A percentile compares a stretch with the other conserved stretches of the same genome.
These are phyloP conservation scores for Plectosphaerella plurivora DNA, from an alignment of 2,329 filamentous ascomycete species.

Conservation along the genomic window DNA sequence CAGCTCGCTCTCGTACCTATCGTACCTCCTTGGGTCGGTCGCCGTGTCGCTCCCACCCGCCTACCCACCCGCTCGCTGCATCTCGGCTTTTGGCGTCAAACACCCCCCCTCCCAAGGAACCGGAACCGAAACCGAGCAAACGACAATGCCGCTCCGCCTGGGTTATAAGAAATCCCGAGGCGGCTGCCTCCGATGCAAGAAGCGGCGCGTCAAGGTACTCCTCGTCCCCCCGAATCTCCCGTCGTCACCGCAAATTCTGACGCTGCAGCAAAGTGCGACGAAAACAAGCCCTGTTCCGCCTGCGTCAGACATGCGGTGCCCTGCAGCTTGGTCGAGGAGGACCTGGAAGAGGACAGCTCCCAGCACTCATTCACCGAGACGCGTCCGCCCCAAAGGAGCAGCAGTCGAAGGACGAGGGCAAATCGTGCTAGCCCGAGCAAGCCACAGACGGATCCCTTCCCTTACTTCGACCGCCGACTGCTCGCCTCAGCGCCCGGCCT, in stretches of 20 bases:
- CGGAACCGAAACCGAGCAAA: too few species aligned
- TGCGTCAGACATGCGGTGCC: slow-evolving; percentile 28
- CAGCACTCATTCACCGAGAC: not conserved
- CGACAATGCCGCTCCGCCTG: slow-evolving; percentile 18
- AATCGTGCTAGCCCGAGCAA: not conserved
- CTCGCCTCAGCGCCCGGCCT: slow-evolving; percentile 10
- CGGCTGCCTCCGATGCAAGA: slow-evolving; percentile 29
- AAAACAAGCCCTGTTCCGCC: slow-evolving; percentile 29
- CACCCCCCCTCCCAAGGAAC: too few species aligned
- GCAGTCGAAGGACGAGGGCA: not conserved
- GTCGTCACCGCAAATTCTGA: not conserved
- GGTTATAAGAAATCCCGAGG: slow-evolving; percentile 30
- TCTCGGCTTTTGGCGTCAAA: too few species aligned
- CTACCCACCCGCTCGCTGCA: too few species aligned
- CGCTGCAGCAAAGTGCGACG: slow-evolving; percentile 27
- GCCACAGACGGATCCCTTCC: slow-evolving; percentile 2
- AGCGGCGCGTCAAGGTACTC: slow-evolving; percentile 28
- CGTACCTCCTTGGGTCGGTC: too few species aligned
- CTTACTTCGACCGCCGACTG: slow-evolving; percentile 11
- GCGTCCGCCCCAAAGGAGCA: not conserved
- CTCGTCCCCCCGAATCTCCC: not conserved
- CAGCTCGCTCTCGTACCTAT: too few species aligned
- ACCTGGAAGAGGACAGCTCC: not conserved
- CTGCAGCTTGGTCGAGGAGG: slow-evolving; percentile 17
- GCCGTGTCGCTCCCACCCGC: too few species aligned